These are phyloP conservation scores for Euphorbia celastroides DNA, from an alignment of 441 rosid species.

Conservation along the genomic window DNA sequence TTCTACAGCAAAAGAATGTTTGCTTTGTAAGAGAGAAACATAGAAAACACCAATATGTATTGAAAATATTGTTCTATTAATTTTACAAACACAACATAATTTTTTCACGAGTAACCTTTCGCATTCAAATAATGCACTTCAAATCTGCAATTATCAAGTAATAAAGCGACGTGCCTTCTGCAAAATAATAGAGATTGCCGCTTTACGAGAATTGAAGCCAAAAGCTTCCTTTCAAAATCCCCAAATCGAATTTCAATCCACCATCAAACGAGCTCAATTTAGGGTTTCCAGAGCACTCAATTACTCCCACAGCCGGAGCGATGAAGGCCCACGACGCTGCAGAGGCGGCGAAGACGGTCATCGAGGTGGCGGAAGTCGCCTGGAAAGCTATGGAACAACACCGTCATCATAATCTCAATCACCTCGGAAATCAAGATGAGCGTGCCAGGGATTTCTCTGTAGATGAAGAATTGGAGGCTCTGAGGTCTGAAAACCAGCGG, in stretches of 20 bases:
- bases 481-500: constrained; percentile 57
- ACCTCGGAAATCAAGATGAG: constrained; percentile 24
- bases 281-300: not conserved
- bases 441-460: constrained; percentile 16
- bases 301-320: not conserved
- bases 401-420: constrained; percentile 43
- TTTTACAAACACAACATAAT: too few relatives aligned
- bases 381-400: constrained; percentile 72
- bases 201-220: not conserved
- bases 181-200: not conserved
- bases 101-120: too few relatives aligned
- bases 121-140: too few relatives aligned
- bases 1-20: too few relatives aligned
- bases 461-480: constrained; percentile 40
- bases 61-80: too few relatives aligned
- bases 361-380: constrained; percentile 89
- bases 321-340: constrained; percentile 64
- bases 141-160: not conserved
- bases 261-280: not conserved
- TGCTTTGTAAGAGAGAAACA: too few relatives aligned
- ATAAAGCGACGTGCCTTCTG: not conserved
- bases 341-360: constrained; percentile 83
- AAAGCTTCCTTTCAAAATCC: not conserved
- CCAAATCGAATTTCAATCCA: not conserved
- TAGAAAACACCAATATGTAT: too few relatives aligned